These are phyloP conservation scores for Aspergillus felis DNA, from an alignment of 2,329 filamentous ascomycete genomes.

Conservation along the genomic window DNA sequence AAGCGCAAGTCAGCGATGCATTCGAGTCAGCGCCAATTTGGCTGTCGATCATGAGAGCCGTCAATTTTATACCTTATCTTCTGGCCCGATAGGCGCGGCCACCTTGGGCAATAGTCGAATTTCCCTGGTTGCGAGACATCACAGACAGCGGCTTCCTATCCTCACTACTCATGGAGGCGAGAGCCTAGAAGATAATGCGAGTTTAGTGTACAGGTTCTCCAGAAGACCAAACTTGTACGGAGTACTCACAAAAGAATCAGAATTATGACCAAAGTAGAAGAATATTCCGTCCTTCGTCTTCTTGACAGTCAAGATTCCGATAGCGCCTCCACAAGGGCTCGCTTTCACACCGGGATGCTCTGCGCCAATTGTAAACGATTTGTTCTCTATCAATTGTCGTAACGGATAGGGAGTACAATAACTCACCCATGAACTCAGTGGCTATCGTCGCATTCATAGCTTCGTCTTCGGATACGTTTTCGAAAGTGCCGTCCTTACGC, in stretches of 20 bases:
- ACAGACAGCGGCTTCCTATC: slow-evolving; percentile 73
- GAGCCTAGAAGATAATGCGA: slow-evolving; percentile 46
- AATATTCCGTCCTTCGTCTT: slow-evolving; percentile 71
- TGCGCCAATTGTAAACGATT: slow-evolving; percentile 5
- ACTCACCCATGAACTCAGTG: slow-evolving; percentile 79
- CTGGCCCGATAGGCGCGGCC: slow-evolving; percentile 31
- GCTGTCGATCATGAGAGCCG: background rate
- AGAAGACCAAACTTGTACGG: background rate
- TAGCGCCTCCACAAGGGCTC: slow-evolving; percentile 78
- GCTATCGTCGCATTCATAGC: slow-evolving; percentile 72
- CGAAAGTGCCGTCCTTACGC: slow-evolving; percentile 57
- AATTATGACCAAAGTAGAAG: slow-evolving; percentile 95
- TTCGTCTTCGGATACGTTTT: slow-evolving; percentile 71
- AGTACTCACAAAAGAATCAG: slow-evolving; percentile 65
- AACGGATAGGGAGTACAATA: background rate
- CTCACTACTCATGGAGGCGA: slow-evolving; percentile 81
- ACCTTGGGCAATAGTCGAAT: slow-evolving; percentile 50
- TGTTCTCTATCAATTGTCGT: background rate
- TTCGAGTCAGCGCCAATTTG: background rate
- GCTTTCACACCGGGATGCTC: slow-evolving; percentile 73
- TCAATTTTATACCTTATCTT: slow-evolving; percentile 18
- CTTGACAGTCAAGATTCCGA: slow-evolving; percentile 88
- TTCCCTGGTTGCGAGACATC: slow-evolving; percentile 72
- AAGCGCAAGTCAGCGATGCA: background rate
- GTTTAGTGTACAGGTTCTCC: slow-evolving; percentile 3